phyloP scores from a whole-genome alignment of 495 filamentous ascomycete species.

The Aspergillus haitiensis region DNA sequence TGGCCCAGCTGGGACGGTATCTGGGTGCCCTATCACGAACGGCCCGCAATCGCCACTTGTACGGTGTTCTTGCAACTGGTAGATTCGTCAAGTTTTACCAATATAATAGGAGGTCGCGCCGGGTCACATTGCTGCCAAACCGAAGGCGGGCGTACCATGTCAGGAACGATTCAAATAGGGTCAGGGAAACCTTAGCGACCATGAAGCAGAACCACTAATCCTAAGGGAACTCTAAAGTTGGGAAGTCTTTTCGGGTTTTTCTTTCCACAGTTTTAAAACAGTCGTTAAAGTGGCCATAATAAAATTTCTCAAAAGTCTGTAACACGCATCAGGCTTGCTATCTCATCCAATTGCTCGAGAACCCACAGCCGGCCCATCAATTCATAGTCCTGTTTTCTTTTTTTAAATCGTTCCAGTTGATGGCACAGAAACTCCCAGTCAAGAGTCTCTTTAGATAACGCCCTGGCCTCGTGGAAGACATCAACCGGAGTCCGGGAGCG shows the following conservation, averaged over 20 bases:
- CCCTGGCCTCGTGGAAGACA: slow-evolving; percentile 9
- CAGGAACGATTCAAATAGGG: background rate
- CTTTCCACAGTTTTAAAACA: no score
- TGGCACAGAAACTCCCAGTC: slow-evolving; percentile 12
- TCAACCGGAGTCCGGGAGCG: slow-evolving; percentile 5
- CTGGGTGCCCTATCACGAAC: no score
- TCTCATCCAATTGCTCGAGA: slow-evolving; percentile 3
- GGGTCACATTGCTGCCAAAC: background rate
- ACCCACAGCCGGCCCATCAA: background rate
- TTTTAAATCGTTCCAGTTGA: slow-evolving; percentile 2
- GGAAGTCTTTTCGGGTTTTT: no score
- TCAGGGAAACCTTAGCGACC: background rate
- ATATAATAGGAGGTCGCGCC: background rate
- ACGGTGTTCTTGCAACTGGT: no score
- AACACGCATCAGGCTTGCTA: slow-evolving; percentile 3
- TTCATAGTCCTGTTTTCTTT: background rate
- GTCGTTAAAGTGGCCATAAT: background rate
- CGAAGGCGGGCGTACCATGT: background rate
- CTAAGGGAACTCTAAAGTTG: no score
- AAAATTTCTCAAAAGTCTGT: slow-evolving; percentile 1
- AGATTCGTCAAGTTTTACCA: background rate
- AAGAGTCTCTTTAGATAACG: background rate
- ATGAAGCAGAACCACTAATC: slow-evolving; percentile 1
- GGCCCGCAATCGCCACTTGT: no score
- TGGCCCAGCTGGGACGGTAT: no score